phyloP scores from a whole-genome alignment of 129 eudicot genomes.

The Centella asiatica region DNA sequence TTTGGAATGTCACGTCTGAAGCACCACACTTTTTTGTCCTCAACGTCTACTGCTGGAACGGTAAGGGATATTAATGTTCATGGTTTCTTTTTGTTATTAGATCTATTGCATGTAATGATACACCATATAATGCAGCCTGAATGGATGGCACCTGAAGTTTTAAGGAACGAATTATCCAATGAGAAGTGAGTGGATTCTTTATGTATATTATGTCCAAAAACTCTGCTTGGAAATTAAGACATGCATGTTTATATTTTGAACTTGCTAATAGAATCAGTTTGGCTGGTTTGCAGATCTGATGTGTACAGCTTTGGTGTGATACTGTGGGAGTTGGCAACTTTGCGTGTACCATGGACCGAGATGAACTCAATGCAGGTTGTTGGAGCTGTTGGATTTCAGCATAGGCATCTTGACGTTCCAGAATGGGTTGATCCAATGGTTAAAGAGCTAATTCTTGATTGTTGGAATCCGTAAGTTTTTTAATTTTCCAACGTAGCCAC shows the following conservation, averaged over 20 bases:
- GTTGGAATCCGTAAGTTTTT: conserved; percentile 64
- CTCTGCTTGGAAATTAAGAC: background rate
- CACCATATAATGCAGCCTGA: conserved; percentile 76
- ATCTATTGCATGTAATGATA: conserved; percentile 15
- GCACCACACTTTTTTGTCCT: conserved; percentile 84
- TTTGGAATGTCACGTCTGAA: conserved; percentile 93
- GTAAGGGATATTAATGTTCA: conserved; percentile 29
- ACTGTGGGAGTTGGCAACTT: conserved; percentile 86
- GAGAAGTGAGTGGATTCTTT: conserved; percentile 63
- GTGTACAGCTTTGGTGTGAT: conserved; percentile 72
- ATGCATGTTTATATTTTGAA: background rate
- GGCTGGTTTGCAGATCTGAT: conserved; percentile 53
- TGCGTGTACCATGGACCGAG: conserved; percentile 83
- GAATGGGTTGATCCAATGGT: conserved; percentile 49
- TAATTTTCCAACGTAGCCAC: conserved; percentile 21
- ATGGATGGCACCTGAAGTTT: conserved; percentile 99
- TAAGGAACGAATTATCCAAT: conserved; percentile 85
- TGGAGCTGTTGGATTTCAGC: conserved; percentile 91
- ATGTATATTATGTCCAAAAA: background rate
- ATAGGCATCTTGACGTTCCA: conserved; percentile 67
- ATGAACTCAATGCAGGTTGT: conserved; percentile 97
- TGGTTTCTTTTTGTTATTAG: background rate
- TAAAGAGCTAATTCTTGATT: conserved; percentile 51
- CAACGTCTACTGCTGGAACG: conserved; percentile 96
- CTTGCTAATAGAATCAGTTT: background rate